Evolutionary conservation across 1,139 yeast genomes (phyloP).

Genomic region (Kodamaea suecica): DNA sequence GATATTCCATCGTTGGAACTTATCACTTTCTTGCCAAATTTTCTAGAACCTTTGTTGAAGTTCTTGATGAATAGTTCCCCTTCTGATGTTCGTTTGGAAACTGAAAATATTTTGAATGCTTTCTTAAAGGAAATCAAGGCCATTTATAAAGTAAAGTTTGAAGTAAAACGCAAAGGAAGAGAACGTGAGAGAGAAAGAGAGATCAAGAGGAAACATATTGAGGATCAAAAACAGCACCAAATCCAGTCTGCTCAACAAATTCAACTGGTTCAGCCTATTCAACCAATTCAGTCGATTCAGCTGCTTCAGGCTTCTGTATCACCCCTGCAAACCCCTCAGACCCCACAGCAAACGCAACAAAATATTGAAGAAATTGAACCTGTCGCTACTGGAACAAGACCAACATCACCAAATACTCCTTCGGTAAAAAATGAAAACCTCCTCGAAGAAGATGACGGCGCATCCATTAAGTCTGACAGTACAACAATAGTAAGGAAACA

Average conservation of each 20-base stretch:
- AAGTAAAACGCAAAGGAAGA: slow-evolving; percentile 30
- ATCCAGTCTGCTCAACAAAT: background rate
- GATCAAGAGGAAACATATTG: slow-evolving; percentile 9
- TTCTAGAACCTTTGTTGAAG: slow-evolving; percentile 78
- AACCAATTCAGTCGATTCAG: slow-evolving; percentile 5
- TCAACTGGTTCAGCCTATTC: background rate
- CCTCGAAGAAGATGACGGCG: slow-evolving; percentile 15
- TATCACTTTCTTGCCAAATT: slow-evolving; percentile 82
- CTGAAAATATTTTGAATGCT: slow-evolving; percentile 71
- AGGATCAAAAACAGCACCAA: slow-evolving; percentile 4
- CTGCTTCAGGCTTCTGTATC: too few relatives aligned
- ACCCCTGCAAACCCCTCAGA: background rate
- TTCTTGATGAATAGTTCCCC: slow-evolving; percentile 78
- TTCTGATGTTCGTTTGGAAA: slow-evolving; percentile 82
- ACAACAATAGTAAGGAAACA: slow-evolving; percentile 23
- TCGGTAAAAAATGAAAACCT: background rate
- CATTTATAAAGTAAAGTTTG: slow-evolving; percentile 64
- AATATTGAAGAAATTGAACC: background rate
- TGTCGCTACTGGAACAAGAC: background rate
- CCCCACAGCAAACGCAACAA: background rate
- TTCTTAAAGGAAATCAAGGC: slow-evolving; percentile 79
- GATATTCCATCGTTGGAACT: slow-evolving; percentile 91
- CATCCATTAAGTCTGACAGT: slow-evolving; percentile 25
- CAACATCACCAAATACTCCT: background rate
- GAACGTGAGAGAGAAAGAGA: slow-evolving; percentile 21